Base-by-base conservation (phyloP, 495 filamentous ascomycete genomes). In the Aspergillus sclerotioniger region DNA sequence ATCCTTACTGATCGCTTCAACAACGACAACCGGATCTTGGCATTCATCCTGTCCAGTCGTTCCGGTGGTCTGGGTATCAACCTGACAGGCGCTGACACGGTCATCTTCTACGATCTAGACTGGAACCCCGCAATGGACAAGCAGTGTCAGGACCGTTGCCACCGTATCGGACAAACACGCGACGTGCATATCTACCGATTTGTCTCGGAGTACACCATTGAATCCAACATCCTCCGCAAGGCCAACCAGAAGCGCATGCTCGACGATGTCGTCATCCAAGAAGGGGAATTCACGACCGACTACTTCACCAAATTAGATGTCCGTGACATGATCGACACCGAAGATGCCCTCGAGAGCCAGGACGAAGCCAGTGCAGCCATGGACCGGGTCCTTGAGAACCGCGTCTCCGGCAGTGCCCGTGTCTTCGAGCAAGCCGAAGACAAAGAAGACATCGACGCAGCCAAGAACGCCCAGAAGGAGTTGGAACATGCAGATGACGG, bases 101-200 rank as follows among this genome's bases (percentile, higher is more conserved):
- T 99, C 66, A 98, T 99, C 66, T 99, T 99, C 76, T 99, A 99
- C 74, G 95, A 99, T 70, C 84, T 96, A 44, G 95, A 99, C 73
- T 99, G 95, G 95, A 99, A 99, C 63, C 95, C 95, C 0, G 95
- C 95, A 10, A 99, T 99, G 95, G 95, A 99, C 72, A 96, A 96
- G 67, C 95, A 99, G 71, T 99, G 95, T 68, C 95, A 98, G 73
- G 95, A 99, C 68, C 88, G 95, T 61, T 93, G 90, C 61, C 95
- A 99, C 71, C 92, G 95, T 52, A 99, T 99, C 65, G 95, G 95
- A 3, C 95, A 99, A 72, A 98, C 95, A 0, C 86, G 95, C 28
- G 95, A 99, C 67, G 95, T 99, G 39, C 93, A 98, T 66, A 97
- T 99, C 65, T 99, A 97, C 74, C 90, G 94, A 7, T 88, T 99